These are phyloP conservation scores for Vaccinium darrowii DNA, from an alignment of 148 eudicot species.

Conservation along the genomic window DNA sequence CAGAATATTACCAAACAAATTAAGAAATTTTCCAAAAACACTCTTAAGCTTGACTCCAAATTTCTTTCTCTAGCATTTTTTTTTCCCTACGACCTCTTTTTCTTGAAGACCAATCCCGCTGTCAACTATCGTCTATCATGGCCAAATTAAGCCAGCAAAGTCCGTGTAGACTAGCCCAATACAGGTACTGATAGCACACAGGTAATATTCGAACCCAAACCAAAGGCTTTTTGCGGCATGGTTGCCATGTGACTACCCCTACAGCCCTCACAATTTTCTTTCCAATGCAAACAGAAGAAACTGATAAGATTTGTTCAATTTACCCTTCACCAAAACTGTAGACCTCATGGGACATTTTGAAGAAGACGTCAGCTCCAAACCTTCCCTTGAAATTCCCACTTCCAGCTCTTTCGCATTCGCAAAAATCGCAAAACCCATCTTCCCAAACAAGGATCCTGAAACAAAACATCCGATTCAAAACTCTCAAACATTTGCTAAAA, in stretches of 20 bases:
- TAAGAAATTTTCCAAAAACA: background rate
- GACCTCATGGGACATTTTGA: conserved; percentile 62
- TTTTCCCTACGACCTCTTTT: too few species aligned
- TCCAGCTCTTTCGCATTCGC: conserved; percentile 37
- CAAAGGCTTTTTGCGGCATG: too few species aligned
- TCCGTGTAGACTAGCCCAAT: too few species aligned
- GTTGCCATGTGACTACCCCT: too few species aligned
- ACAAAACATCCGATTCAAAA: background rate
- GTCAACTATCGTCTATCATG: too few species aligned
- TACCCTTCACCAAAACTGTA: conserved; percentile 62
- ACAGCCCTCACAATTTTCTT: background rate
- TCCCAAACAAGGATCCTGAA: conserved; percentile 64
- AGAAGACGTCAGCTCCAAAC: conserved; percentile 54
- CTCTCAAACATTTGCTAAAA: background rate
- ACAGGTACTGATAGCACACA: too few species aligned
- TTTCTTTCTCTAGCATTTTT: too few species aligned
- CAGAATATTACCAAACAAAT: background rate
- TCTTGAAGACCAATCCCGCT: too few species aligned
- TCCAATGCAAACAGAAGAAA: background rate
- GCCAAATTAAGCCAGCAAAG: too few species aligned
- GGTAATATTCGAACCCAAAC: too few species aligned
- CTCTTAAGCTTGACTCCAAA: background rate
- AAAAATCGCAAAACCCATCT: conserved; percentile 55
- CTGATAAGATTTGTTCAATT: background rate
- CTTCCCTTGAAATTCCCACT: conserved; percentile 24